These are phyloP conservation scores for Haplosporangium sp. DNA, from an alignment of 371 early-diverging fungal species.

Conservation along the genomic window DNA sequence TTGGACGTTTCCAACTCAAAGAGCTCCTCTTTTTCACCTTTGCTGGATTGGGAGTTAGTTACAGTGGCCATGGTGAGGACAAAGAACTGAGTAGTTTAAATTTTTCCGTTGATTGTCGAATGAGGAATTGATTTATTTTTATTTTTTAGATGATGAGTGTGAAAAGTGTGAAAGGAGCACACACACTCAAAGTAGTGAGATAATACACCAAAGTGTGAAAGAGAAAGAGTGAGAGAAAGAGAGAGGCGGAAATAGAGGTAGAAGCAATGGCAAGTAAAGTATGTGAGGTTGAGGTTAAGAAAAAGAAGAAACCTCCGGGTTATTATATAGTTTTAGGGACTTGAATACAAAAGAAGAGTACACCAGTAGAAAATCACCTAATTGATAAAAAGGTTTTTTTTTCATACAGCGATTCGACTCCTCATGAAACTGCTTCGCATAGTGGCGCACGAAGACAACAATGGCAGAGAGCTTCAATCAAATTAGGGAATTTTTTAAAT, in stretches of 20 bases:
- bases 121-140: too few species aligned
- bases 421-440: too few species aligned
- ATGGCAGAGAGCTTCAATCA: too few species aligned
- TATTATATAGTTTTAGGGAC: too few species aligned
- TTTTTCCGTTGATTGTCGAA: too few species aligned
- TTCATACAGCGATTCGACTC: too few species aligned
- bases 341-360: too few species aligned
- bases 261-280: neutral
- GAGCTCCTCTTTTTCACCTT: conserved; percentile 15
- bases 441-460: too few species aligned
- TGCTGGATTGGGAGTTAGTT: neutral
- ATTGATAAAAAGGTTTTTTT: too few species aligned
- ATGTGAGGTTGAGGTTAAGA: neutral
- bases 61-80: conserved; percentile 5
- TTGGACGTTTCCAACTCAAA: conserved; percentile 15
- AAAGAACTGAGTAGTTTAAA: neutral
- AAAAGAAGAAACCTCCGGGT: neutral
- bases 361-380: too few species aligned
- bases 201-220: neutral
- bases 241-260: neutral
- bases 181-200: neutral
- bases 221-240: neutral
- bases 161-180: neutral
- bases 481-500: too few species aligned
- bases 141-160: too few species aligned